Evolutionary conservation across 495 filamentous ascomycete species (phyloP), one percentile per base, ranked within the genome.

Genomic region (Penicillium chermesinum): DNA sequence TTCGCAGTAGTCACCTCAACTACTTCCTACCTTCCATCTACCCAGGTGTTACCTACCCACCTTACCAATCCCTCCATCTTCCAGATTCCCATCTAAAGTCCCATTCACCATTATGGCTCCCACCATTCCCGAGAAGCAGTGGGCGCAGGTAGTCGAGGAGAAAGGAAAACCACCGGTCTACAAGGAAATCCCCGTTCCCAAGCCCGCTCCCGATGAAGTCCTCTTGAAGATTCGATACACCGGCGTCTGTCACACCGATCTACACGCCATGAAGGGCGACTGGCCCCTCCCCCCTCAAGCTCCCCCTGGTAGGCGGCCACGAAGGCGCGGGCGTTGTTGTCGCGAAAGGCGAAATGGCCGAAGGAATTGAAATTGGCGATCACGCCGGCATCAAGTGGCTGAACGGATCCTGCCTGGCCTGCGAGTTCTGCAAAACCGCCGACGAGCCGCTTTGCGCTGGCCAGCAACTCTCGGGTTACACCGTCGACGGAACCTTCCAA

Each of bases 151-250:
- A 46, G 78, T 89, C 56, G 84, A 93, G 64, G 77, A 85, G 69
- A 78, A 73, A 33, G 86, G 86, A 46, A 85, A 84, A 12, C 85
- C 84, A n/a, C 73, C 83, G 51, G 61, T 80, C 44, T 88, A 84
- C 77, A 93, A 91, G 65, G 71, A 86, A 67, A 88, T 93, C 58
- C 78, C 81, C 55, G 88, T 93, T 41, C 77, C 75, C 41, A 77
- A 79, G 57, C 89, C 89, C 12, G 86, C 81, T 10, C 81, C 89
- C 12, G 89, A 93, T 70, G 87, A 95, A 66, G 83, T 95, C 30
- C 82, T 94, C 40, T 66, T 95, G 63, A 88, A 93, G 66, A 82
- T 95, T 74, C 89, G 89, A 69, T 95, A 83, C 77, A 84, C 86
- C 4, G 89, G 89, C 65, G 89, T 95, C 55, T 95, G 89, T 74